Conservation (phyloP, 139 green algal genomes). For the Diplosphaera chodatii region DNA sequence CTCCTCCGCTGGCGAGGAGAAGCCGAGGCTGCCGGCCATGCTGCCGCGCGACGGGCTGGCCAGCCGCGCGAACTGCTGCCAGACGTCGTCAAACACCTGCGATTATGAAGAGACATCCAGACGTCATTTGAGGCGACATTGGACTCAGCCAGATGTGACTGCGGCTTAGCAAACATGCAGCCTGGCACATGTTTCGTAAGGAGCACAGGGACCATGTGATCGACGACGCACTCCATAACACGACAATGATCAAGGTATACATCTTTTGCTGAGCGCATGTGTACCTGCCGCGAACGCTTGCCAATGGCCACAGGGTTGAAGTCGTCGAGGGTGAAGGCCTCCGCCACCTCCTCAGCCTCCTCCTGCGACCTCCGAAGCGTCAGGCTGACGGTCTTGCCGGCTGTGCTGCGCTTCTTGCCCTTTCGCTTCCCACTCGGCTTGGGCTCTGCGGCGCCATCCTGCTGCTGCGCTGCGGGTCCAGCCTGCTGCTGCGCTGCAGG, state of each 20-base stretch:
- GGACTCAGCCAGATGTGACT: too few species aligned
- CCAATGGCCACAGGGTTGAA: slow-evolving; percentile 77
- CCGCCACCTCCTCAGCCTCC: neutral
- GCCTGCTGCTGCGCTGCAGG: neutral
- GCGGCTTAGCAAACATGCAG: too few species aligned
- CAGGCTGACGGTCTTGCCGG: neutral
- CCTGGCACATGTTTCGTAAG: too few species aligned
- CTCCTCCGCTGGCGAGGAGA: slow-evolving; percentile 22
- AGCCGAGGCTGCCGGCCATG: slow-evolving; percentile 19
- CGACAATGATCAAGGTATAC: too few species aligned
- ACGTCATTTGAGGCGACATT: too few species aligned
- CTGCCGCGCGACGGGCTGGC: slow-evolving; percentile 32
- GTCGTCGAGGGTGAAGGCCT: slow-evolving; percentile 27
- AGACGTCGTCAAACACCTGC: slow-evolving; percentile 78
- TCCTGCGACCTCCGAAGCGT: neutral
- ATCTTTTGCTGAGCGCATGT: too few species aligned
- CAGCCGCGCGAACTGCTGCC: slow-evolving; percentile 56
- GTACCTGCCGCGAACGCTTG: slow-evolving; percentile 47
- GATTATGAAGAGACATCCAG: too few species aligned
- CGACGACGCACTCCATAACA: too few species aligned
- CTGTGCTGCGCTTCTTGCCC: neutral
- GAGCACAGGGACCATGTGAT: too few species aligned
- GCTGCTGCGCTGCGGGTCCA: neutral
- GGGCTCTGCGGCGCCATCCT: neutral
- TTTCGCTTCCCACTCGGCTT: neutral